Conservation (phyloP, 225 moss, liverwort and hornwort genomes). For the Anthoceros angustus region DNA sequence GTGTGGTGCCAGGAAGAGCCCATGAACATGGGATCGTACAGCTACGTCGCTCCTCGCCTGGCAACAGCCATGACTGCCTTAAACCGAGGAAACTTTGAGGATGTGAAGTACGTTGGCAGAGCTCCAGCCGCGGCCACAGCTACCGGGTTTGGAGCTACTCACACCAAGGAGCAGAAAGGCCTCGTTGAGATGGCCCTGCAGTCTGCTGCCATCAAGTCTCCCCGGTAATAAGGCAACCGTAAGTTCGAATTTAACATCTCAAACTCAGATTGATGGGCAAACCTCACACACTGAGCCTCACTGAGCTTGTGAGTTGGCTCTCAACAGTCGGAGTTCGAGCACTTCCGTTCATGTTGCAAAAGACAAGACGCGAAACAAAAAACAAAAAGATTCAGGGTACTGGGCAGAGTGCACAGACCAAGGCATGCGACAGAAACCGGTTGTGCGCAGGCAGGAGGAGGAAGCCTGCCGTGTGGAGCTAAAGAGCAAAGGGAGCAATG, state of each 20-base stretch:
- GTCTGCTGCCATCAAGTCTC: constrained; percentile 17
- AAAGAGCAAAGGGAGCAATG: too few species aligned
- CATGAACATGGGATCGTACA: constrained; percentile 77
- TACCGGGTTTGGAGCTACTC: constrained; percentile 62
- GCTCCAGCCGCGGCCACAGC: constrained; percentile 62
- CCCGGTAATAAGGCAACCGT: constrained; percentile 6
- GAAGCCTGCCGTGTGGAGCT: too few species aligned
- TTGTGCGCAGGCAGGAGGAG: too few species aligned
- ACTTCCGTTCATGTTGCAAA: background rate
- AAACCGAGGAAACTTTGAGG: constrained; percentile 38
- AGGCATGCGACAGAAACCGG: too few species aligned
- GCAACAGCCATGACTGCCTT: constrained; percentile 31
- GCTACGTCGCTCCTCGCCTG: constrained; percentile 42
- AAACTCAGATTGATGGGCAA: background rate
- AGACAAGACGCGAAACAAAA: too few species aligned
- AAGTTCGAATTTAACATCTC: constrained; percentile 1
- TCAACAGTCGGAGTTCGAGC: background rate
- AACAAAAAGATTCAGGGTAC: too few species aligned
- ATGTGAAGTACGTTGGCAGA: constrained; percentile 70
- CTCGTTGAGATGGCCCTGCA: constrained; percentile 51
- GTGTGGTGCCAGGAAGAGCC: constrained; percentile 97
- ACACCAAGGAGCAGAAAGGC: constrained; percentile 53
- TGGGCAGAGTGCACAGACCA: too few species aligned
- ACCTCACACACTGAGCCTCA: background rate
- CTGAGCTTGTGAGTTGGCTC: background rate